Percentiles rank a stretch among this genome's conserved stretches.
phyloP scores from a whole-genome alignment of 1,139 yeast genomes.

The Debaryomycetaceae sp. region DNA sequence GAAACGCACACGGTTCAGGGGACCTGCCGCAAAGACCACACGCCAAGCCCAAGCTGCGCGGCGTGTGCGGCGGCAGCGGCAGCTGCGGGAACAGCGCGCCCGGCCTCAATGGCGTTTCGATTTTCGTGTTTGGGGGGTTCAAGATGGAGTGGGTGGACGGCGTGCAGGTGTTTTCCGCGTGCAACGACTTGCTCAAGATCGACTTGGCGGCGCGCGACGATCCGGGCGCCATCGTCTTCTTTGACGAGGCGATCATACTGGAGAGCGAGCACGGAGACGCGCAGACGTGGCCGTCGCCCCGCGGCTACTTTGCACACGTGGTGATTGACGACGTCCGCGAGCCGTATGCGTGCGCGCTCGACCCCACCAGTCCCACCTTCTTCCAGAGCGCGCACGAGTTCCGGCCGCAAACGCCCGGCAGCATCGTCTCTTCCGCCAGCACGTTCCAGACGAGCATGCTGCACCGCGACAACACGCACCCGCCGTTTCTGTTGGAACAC shows the following conservation, averaged over 20 bases:
- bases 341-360: not conserved
- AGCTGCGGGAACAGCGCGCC: too few relatives aligned
- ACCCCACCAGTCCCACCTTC: not conserved
- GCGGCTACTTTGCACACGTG: slow-evolving; percentile 32
- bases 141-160: slow-evolving; percentile 9
- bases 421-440: slow-evolving; percentile 5
- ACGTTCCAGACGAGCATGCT: slow-evolving; percentile 10
- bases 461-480: not conserved
- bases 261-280: slow-evolving; percentile 3
- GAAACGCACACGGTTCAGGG: too few relatives aligned
- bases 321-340: slow-evolving; percentile 15
- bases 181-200: slow-evolving; percentile 26
- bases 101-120: slow-evolving; percentile 12
- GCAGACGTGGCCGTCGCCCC: slow-evolving; percentile 21
- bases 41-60: too few relatives aligned
- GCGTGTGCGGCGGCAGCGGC: too few relatives aligned
- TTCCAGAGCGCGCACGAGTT: too few relatives aligned
- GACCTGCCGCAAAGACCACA: too few relatives aligned
- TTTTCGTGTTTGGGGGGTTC: slow-evolving; percentile 36
- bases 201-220: slow-evolving; percentile 16
- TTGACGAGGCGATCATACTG: slow-evolving; percentile 14
- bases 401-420: slow-evolving; percentile 4
- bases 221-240: slow-evolving; percentile 8
- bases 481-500: slow-evolving; percentile 1
- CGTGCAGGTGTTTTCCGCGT: slow-evolving; percentile 16